Conservation (phyloP, 2,329 filamentous ascomycete genomes). For the Pseudocercospora musae region DNA sequence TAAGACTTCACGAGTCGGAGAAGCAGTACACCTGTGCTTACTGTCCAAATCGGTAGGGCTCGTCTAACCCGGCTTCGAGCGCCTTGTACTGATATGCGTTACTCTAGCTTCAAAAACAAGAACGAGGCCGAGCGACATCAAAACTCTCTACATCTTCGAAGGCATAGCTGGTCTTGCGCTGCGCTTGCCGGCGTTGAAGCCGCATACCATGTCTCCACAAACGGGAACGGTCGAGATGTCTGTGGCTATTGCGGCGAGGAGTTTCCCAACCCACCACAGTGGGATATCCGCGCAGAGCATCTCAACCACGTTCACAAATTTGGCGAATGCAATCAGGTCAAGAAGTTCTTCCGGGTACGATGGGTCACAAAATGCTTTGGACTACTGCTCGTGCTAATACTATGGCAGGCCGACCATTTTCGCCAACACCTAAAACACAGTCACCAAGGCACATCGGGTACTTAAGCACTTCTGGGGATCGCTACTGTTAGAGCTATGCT, state of each 20-base stretch:
- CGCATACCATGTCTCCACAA: conserved; percentile 79
- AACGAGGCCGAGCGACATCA: conserved; percentile 96
- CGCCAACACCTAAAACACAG: conserved; percentile 91
- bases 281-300: conserved; percentile 82
- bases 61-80: not conserved
- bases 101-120: conserved; percentile 80
- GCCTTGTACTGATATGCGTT: not conserved
- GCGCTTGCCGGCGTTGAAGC: conserved; percentile 70
- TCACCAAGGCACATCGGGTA: conserved; percentile 18
- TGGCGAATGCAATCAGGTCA: conserved; percentile 93
- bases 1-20: conserved; percentile 82
- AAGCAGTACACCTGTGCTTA: conserved; percentile 94
- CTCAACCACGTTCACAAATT: conserved; percentile 93
- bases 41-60: conserved; percentile 68
- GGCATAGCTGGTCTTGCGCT: conserved; percentile 96
- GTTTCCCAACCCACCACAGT: conserved; percentile 82
- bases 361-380: not conserved
- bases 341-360: conserved; percentile 82
- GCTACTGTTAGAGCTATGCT: conserved; percentile 64
- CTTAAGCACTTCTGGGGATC: not conserved
- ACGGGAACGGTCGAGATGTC: conserved; percentile 62
- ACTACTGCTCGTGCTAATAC: conserved; percentile 3
- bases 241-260: conserved; percentile 97
- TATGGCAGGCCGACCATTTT: conserved; percentile 75
- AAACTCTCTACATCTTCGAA: conserved; percentile 86